Conservation (phyloP, 228 moss, liverwort and hornwort genomes). For the Sphagnum fallax region DNA sequence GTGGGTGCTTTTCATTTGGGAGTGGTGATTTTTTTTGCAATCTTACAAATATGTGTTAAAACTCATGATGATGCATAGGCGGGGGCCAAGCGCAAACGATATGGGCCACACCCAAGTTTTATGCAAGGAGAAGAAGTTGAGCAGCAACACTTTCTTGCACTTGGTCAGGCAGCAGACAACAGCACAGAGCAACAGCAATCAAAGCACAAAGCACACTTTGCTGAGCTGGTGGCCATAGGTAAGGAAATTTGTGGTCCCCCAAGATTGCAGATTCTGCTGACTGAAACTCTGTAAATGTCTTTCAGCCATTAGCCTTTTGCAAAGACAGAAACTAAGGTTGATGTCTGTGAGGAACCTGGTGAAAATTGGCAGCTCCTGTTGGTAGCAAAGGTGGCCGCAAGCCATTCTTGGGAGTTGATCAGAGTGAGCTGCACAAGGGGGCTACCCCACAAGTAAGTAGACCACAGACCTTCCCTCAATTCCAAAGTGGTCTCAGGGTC, state of each 20-base stretch:
- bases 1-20: too few species aligned
- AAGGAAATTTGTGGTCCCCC: too few species aligned
- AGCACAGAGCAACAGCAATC: conserved; percentile 11
- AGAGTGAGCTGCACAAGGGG: conserved; percentile 37
- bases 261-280: too few species aligned
- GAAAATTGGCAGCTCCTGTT: conserved; percentile 3
- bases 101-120: conserved; percentile 43
- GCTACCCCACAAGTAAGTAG: conserved; percentile 40
- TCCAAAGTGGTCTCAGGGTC: too few species aligned
- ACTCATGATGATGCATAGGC: conserved; percentile 10
- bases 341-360: neutral
- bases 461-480: neutral
- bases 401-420: conserved; percentile 31
- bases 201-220: conserved; percentile 17
- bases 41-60: too few species aligned
- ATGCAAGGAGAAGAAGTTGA: conserved; percentile 34
- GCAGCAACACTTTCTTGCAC: conserved; percentile 28
- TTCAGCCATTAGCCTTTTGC: too few species aligned
- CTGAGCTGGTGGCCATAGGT: conserved; percentile 5
- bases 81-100: conserved; percentile 34
- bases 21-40: too few species aligned
- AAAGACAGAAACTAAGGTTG: too few species aligned
- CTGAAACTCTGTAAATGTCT: too few species aligned
- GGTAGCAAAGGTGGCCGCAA: conserved; percentile 33
- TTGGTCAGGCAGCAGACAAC: conserved; percentile 13